phyloP scores from a whole-genome alignment of 2,329 filamentous ascomycete species.

The Ceratocystis papillata region DNA sequence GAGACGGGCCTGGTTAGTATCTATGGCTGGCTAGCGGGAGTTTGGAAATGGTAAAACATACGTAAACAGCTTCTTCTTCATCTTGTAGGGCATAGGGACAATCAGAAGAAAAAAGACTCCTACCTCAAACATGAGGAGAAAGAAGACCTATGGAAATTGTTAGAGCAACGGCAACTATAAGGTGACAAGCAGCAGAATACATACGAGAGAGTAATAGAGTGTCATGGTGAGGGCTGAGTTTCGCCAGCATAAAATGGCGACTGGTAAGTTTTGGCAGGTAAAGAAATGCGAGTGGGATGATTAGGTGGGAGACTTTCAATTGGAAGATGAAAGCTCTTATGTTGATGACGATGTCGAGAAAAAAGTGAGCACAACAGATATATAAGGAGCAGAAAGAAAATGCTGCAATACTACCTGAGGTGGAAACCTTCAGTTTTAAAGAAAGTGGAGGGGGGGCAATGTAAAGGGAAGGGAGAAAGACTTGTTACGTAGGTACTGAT shows the following conservation, averaged over 20 bases:
- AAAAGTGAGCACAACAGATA: neutral
- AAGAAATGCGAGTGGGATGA: neutral
- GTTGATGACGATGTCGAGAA: neutral
- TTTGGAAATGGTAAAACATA: slow-evolving; percentile 32
- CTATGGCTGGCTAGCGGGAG: slow-evolving; percentile 4
- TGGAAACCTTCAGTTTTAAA: slow-evolving; percentile 17
- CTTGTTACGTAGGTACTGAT: neutral
- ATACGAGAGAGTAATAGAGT: slow-evolving; percentile 47
- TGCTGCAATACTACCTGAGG: neutral
- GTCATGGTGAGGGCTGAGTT: slow-evolving; percentile 37
- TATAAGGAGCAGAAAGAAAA: neutral
- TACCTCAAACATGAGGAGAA: slow-evolving; percentile 76
- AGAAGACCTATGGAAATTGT: slow-evolving; percentile 54
- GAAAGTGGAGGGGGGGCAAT: neutral
- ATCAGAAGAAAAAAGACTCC: slow-evolving; percentile 66
- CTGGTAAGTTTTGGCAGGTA: neutral
- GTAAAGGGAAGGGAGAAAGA: slow-evolving; percentile 8
- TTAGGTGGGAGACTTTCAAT: neutral
- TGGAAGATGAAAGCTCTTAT: neutral
- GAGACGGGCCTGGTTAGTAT: slow-evolving; percentile 8
- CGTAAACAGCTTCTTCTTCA: slow-evolving; percentile 76
- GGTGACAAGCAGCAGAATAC: slow-evolving; percentile 25
- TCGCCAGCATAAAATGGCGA: neutral
- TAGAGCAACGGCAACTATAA: slow-evolving; percentile 11
- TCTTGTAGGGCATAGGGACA: slow-evolving; percentile 76